Conservation (phyloP, 1,139 yeast species). For the Taphrina confusa region DNA sequence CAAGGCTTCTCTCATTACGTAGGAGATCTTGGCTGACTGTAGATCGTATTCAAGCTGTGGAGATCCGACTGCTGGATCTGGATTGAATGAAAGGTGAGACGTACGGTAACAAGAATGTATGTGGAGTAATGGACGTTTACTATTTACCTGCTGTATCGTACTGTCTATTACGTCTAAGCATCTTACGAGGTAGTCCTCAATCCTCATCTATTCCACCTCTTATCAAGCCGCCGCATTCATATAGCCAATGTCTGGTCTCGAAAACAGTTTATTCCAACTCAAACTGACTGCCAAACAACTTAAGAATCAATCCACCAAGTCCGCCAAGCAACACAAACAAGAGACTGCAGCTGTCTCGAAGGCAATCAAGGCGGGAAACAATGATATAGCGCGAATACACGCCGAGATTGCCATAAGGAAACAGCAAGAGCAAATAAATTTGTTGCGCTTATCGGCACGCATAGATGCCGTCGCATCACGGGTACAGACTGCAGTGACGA, state of each 20-base stretch:
- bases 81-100: no score
- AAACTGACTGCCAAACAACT: conserved; percentile 84
- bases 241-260: conserved; percentile 31
- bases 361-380: conserved; percentile 81
- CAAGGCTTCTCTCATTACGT: no score
- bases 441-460: conserved; percentile 79
- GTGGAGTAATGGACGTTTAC: no score
- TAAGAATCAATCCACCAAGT: conserved; percentile 82
- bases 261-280: conserved; percentile 51
- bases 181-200: no score
- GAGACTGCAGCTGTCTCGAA: conserved; percentile 90
- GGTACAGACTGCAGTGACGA: conserved; percentile 95
- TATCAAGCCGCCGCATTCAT: no score
- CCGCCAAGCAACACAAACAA: conserved; percentile 83
- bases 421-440: conserved; percentile 78
- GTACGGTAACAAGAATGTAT: no score
- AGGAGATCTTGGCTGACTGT: no score
- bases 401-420: conserved; percentile 96
- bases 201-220: no score
- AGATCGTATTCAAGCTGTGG: no score
- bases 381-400: conserved; percentile 88
- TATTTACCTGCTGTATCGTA: no score
- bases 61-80: no score
- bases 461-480: conserved; percentile 95
- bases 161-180: no score